Conservation (phyloP, 768 basidiomycete species). For the Lactifluus volemus region DNA sequence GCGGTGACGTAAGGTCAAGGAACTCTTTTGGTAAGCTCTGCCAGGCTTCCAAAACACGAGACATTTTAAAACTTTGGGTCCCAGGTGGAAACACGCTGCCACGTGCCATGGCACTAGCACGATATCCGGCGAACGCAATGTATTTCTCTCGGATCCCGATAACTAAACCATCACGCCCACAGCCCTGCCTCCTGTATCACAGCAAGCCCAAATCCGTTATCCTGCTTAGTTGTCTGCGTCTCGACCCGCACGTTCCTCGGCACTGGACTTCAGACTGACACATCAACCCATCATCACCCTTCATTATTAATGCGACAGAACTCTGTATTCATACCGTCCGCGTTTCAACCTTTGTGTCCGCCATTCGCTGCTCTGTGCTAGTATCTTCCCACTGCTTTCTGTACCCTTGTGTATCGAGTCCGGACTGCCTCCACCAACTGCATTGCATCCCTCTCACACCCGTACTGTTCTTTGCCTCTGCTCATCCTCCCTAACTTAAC, state of each 20-base stretch:
- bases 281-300: background rate
- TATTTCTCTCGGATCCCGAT: constrained; percentile 42
- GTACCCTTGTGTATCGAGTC: background rate
- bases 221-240: background rate
- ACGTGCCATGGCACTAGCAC: constrained; percentile 56
- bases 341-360: background rate
- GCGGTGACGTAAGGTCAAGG: constrained; percentile 44
- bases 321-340: background rate
- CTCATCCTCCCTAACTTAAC: background rate
- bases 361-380: background rate
- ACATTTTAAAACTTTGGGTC: background rate
- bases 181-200: background rate
- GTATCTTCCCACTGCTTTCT: background rate
- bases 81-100: constrained; percentile 80
- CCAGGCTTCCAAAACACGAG: background rate
- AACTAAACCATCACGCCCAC: constrained; percentile 16
- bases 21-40: constrained; percentile 61
- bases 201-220: background rate
- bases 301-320: background rate
- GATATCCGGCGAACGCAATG: constrained; percentile 47
- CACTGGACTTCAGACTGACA: background rate
- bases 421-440: background rate
- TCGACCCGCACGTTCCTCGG: background rate
- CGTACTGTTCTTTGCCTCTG: background rate
- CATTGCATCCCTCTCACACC: background rate